These are phyloP conservation scores for Eucalyptus pumila DNA, from an alignment of 345 rosid genomes.

Conservation along the genomic window DNA sequence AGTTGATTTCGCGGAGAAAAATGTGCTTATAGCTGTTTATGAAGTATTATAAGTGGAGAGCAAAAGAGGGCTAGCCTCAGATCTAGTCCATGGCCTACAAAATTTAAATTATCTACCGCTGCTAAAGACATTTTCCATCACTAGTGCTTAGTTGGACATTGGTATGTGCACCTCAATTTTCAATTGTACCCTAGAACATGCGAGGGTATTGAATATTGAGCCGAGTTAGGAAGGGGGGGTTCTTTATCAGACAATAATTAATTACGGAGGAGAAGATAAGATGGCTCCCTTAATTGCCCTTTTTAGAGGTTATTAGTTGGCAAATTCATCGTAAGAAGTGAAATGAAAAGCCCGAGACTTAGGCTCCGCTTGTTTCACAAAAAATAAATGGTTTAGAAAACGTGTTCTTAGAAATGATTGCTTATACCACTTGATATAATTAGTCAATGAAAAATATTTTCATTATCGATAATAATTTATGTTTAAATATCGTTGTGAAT, in stretches of 20 bases:
- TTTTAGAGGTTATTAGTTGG: not conserved
- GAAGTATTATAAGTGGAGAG: not conserved
- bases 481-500: too few relatives aligned
- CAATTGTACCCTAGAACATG: not conserved
- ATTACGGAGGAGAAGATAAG: not conserved
- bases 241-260: not conserved
- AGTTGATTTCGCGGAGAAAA: not conserved
- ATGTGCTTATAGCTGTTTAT: not conserved
- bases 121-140: not conserved
- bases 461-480: too few relatives aligned
- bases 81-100: not conserved
- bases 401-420: not conserved
- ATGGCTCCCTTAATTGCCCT: not conserved
- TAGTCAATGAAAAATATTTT: not conserved
- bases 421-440: too few relatives aligned
- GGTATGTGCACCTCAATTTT: not conserved
- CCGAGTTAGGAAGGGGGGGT: not conserved
- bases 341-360: not conserved
- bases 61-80: not conserved
- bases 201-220: not conserved
- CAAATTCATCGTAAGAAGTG: not conserved
- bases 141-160: not conserved
- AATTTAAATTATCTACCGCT: not conserved
- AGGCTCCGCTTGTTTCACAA: accelerated
- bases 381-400: too few relatives aligned